Conservation (phyloP, 495 filamentous ascomycete species). For the Apiosordaria backusii region DNA sequence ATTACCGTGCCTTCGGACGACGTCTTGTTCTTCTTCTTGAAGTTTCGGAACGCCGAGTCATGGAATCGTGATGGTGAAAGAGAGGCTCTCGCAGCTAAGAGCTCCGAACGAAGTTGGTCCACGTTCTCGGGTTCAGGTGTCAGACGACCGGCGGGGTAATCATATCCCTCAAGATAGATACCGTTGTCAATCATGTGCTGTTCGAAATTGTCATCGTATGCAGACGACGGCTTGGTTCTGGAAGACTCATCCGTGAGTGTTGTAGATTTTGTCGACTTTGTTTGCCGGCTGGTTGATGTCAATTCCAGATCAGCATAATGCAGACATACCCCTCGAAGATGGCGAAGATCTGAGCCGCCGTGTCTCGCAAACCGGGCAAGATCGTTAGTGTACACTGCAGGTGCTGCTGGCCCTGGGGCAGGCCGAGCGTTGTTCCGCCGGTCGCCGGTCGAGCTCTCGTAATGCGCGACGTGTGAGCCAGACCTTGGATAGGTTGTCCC, state of each 20-base stretch:
- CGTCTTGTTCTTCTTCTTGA: neutral
- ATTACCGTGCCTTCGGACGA: neutral
- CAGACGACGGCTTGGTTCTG: conserved; percentile 8
- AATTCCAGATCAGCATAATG: conserved; percentile 9
- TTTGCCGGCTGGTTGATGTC: conserved; percentile 17
- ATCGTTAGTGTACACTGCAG: conserved; percentile 15
- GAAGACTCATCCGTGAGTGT: neutral
- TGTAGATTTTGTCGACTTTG: conserved; percentile 13
- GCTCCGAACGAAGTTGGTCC: neutral
- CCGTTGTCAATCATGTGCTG: conserved; percentile 34
- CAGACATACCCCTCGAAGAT: conserved; percentile 22
- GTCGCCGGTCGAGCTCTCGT: conserved; percentile 35
- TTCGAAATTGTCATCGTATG: conserved; percentile 36
- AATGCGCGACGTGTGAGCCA: conserved; percentile 31
- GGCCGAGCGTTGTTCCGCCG: conserved; percentile 26
- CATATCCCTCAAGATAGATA: conserved; percentile 23
- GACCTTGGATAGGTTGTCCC: conserved; percentile 35
- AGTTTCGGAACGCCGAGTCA: conserved; percentile 2
- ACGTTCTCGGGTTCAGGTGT: conserved; percentile 9
- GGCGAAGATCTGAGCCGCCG: conserved; percentile 23
- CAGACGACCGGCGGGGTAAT: neutral
- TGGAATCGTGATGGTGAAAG: conserved; percentile 16
- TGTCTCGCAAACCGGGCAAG: conserved; percentile 23
- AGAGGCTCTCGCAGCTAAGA: conserved; percentile 7
- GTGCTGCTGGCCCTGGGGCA: conserved; percentile 11